Evolutionary conservation across 2,329 filamentous ascomycete species (phyloP).

Genomic region (Sporothrix brunneoviolacea): DNA sequence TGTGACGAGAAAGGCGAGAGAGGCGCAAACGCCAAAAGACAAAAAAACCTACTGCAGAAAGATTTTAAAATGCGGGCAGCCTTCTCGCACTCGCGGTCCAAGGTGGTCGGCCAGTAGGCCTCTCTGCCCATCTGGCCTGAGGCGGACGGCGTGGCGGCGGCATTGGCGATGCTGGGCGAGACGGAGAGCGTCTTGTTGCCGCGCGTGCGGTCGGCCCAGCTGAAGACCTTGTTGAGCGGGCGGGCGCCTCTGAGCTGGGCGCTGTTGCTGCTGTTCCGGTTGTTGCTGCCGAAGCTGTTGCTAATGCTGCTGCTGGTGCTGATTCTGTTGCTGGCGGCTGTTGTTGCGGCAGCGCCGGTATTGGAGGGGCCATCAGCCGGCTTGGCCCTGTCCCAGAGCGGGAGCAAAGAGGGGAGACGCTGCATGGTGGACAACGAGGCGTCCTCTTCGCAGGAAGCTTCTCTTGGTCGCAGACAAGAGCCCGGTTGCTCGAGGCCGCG

Average conservation of each 20-base stretch:
- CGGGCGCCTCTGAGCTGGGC: conserved; percentile 1
- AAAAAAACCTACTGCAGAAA: conserved; percentile 73
- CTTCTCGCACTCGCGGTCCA: conserved; percentile 73
- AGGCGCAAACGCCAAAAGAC: no score
- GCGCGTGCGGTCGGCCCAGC: conserved; percentile 24
- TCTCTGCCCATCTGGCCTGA: conserved; percentile 70
- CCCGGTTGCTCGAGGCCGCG: background rate
- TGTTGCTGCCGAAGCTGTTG: conserved; percentile 1
- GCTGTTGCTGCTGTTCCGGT: conserved; percentile 8
- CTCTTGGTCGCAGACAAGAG: background rate
- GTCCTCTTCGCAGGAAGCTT: background rate
- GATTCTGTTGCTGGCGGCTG: conserved; percentile 6
- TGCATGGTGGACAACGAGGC: conserved; percentile 30
- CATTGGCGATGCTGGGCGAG: conserved; percentile 15
- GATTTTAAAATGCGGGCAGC: conserved; percentile 68
- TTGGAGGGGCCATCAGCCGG: conserved; percentile 13
- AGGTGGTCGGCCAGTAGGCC: conserved; percentile 68
- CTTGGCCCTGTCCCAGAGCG: conserved; percentile 29
- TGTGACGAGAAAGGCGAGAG: conserved; percentile 6
- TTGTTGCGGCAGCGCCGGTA: conserved; percentile 6
- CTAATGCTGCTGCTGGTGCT: background rate
- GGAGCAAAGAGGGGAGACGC: conserved; percentile 40
- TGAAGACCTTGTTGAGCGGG: conserved; percentile 26
- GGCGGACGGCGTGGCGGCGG: conserved; percentile 46
- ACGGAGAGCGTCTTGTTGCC: conserved; percentile 12